Evolutionary conservation across 495 filamentous ascomycete genomes (phyloP).

Genomic region (Aspergillus homomorphus): DNA sequence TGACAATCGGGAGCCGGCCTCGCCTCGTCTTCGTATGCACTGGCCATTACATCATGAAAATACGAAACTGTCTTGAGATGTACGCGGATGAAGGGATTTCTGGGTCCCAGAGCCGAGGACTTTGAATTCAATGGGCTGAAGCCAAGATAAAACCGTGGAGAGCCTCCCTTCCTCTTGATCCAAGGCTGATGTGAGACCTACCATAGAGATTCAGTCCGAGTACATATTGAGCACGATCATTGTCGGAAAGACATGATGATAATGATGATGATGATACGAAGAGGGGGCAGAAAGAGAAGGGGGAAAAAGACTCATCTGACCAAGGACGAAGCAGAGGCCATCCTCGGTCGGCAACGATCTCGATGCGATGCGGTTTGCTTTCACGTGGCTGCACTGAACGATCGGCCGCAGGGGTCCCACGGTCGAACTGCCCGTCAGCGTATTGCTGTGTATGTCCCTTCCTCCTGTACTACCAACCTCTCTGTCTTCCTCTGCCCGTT

Average conservation of each 20-base stretch:
- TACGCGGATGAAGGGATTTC: neutral
- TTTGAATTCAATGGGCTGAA: too few species aligned
- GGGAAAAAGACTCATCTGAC: neutral
- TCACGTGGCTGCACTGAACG: slow-evolving; percentile 25
- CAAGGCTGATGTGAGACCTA: too few species aligned
- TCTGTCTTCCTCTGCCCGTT: neutral
- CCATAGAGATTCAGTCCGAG: too few species aligned
- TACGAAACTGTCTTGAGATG: neutral
- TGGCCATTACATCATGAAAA: slow-evolving; percentile 17
- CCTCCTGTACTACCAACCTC: too few species aligned
- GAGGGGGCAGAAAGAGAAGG: too few species aligned
- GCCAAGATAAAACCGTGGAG: too few species aligned
- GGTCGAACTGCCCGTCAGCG: slow-evolving; percentile 22
- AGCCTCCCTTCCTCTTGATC: too few species aligned
- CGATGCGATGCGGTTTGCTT: slow-evolving; percentile 21
- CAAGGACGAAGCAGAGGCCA: slow-evolving; percentile 1
- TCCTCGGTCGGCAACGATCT: slow-evolving; percentile 20
- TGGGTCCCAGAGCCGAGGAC: neutral
- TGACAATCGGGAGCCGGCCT: too few species aligned
- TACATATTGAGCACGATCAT: too few species aligned
- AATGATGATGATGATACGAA: too few species aligned
- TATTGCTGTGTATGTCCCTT: too few species aligned
- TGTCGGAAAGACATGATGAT: too few species aligned
- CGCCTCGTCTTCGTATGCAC: neutral
- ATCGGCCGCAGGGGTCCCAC: slow-evolving; percentile 27